Conservation (phyloP, 2,329 filamentous ascomycete species). For the Phaeosphaeria sp. region DNA sequence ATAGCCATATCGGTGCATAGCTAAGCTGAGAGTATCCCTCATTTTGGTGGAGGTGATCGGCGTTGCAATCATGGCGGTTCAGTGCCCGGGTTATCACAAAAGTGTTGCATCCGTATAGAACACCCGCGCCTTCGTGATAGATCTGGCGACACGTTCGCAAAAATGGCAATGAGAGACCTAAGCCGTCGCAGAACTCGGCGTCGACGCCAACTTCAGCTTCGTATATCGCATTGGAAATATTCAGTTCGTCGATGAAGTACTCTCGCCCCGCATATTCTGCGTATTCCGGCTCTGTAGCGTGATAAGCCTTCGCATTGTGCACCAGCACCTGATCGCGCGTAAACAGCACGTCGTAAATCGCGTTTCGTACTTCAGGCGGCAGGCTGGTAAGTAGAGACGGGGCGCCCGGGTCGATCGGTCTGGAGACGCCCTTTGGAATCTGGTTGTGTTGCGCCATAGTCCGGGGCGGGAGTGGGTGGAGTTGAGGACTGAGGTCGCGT, state of each 20-base stretch:
- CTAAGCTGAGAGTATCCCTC: background rate
- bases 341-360: conserved; percentile 16
- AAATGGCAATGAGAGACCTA: background rate
- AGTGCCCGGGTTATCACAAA: conserved; percentile 3
- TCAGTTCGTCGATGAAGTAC: background rate
- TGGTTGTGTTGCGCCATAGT: background rate
- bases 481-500: too few relatives aligned
- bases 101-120: conserved; percentile 8
- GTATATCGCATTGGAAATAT: background rate
- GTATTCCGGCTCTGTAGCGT: background rate
- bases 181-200: background rate
- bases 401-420: background rate
- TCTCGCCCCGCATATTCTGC: background rate
- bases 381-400: conserved; percentile 12
- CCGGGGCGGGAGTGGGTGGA: too few relatives aligned
- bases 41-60: background rate
- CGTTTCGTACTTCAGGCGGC: conserved; percentile 13
- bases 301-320: conserved; percentile 5
- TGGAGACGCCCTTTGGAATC: conserved; percentile 3
- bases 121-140: conserved; percentile 5
- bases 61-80: background rate
- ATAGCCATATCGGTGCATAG: background rate
- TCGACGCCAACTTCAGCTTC: background rate
- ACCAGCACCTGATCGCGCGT: conserved; percentile 8
- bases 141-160: conserved; percentile 8